Conservation (phyloP, 768 basidiomycete genomes). For the Lactarius tabidus region DNA sequence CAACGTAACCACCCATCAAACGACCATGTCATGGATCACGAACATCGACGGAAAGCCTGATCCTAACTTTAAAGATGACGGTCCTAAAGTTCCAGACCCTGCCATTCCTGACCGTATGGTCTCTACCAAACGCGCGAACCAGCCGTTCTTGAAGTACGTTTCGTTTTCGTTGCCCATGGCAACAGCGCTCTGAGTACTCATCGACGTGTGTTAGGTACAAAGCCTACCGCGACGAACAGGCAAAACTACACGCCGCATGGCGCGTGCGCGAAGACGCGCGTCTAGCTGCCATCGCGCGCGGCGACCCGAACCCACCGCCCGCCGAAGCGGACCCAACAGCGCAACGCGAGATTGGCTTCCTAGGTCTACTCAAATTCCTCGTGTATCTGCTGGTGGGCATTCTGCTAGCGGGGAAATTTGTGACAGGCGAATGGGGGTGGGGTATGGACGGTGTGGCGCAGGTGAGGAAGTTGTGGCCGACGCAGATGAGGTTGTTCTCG, state of each 20-base stretch:
- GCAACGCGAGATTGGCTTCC: slow-evolving; percentile 57
- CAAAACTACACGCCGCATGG: slow-evolving; percentile 60
- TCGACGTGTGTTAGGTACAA: slow-evolving; percentile 45
- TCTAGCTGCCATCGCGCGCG: slow-evolving; percentile 66
- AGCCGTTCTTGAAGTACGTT: slow-evolving; percentile 50
- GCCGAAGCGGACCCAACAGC: slow-evolving; percentile 72
- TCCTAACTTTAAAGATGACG: slow-evolving; percentile 34
- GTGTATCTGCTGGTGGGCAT: slow-evolving; percentile 50
- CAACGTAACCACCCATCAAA: not conserved
- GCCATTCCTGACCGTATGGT: slow-evolving; percentile 64
- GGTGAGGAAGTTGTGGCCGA: slow-evolving; percentile 62
- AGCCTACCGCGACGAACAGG: slow-evolving; percentile 60
- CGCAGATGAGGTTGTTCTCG: slow-evolving; percentile 67
- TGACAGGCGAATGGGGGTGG: slow-evolving; percentile 86
- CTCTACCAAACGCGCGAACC: slow-evolving; percentile 77
- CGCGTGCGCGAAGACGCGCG: slow-evolving; percentile 65
- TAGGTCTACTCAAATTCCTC: slow-evolving; percentile 67
- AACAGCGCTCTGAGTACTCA: too few species aligned
- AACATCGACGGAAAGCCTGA: slow-evolving; percentile 38
- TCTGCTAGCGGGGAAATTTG: slow-evolving; percentile 69
- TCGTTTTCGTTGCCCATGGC: too few species aligned
- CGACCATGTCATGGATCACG: slow-evolving; percentile 63
- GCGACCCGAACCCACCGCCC: slow-evolving; percentile 62
- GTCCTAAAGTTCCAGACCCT: slow-evolving; percentile 59
- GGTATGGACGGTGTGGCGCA: slow-evolving; percentile 56